Percentiles rank a stretch among this genome's conserved stretches.
Evolutionary conservation across 1,139 yeast genomes (phyloP).

Genomic region (Neolecta irregularis): DNA sequence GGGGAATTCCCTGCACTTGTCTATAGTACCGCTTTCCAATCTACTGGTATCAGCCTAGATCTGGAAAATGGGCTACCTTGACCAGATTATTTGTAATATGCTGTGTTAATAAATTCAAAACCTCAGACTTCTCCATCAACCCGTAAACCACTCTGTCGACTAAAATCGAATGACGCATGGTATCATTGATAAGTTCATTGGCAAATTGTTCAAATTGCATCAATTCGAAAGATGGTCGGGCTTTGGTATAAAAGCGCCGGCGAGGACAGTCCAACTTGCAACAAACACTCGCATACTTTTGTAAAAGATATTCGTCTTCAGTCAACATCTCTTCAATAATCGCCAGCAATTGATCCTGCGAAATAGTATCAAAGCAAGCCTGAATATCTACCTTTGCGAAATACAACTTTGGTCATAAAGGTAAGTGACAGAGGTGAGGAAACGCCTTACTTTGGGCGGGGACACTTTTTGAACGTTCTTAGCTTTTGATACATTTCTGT

Average conservation of each 20-base stretch:
- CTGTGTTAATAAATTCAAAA: constrained; percentile 19
- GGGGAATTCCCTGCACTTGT: constrained; percentile 61
- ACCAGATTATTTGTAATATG: constrained; percentile 33
- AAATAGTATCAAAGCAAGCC: constrained; percentile 56
- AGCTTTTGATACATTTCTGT: constrained; percentile 6
- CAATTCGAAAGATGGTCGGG: constrained; percentile 5
- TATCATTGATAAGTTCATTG: constrained; percentile 1
- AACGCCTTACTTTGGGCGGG: constrained; percentile 12
- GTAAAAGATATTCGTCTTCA: constrained; percentile 12
- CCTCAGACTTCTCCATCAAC: constrained; percentile 10
- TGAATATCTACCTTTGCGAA: constrained; percentile 62
- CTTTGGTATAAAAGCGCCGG: constrained; percentile 6
- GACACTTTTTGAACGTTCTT: constrained; percentile 11
- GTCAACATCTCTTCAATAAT: constrained; percentile 5
- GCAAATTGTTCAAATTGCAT: constrained; percentile 8
- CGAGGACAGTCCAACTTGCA: constrained; percentile 6
- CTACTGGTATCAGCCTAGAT: not conserved
- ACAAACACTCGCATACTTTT: constrained; percentile 8
- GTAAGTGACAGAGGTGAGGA: not conserved
- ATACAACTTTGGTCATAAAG: constrained; percentile 29
- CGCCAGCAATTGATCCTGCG: constrained; percentile 10
- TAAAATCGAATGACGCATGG: constrained; percentile 7
- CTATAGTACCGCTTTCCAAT: constrained; percentile 26
- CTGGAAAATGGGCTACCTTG: constrained; percentile 8
- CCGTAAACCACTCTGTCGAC: constrained; percentile 9